Percentiles rank a stretch among this genome's conserved stretches.
Evolutionary conservation across 371 early-diverging fungal genomes (phyloP).

Genomic region (Mortierella sp.): DNA sequence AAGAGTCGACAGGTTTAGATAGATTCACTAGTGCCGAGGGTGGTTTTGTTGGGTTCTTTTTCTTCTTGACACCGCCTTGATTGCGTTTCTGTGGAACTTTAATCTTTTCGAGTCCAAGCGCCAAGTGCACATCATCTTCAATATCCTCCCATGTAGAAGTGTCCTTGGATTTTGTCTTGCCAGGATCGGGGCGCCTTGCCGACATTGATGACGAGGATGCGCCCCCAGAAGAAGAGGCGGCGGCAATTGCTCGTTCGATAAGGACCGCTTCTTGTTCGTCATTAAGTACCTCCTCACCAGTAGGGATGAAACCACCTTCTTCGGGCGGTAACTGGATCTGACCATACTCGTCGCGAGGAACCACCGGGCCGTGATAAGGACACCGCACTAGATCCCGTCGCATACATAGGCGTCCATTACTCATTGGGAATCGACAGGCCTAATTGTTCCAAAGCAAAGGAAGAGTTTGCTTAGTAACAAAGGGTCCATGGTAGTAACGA

Average conservation of each 20-base stretch:
- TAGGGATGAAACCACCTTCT: slow-evolving; percentile 28
- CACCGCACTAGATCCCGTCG: slow-evolving; percentile 79
- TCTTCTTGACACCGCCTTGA: slow-evolving; percentile 38
- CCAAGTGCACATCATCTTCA: slow-evolving; percentile 67
- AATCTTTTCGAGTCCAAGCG: slow-evolving; percentile 61
- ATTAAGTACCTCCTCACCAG: slow-evolving; percentile 26
- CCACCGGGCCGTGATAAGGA: slow-evolving; percentile 80
- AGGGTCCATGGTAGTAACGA: no score
- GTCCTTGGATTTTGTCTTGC: slow-evolving; percentile 18
- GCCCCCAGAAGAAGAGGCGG: slow-evolving; percentile 13
- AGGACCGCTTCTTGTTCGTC: slow-evolving; percentile 32
- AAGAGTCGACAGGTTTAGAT: slow-evolving; percentile 65
- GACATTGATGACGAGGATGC: slow-evolving; percentile 19
- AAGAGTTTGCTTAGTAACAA: background rate
- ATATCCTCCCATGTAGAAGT: slow-evolving; percentile 68
- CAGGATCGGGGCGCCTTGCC: slow-evolving; percentile 8
- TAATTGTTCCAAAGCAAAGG: background rate
- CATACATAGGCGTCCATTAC: slow-evolving; percentile 77
- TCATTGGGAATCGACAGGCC: slow-evolving; percentile 78
- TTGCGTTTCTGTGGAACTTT: slow-evolving; percentile 34
- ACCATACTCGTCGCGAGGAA: slow-evolving; percentile 77
- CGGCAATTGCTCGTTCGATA: slow-evolving; percentile 28
- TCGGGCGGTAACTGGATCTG: slow-evolving; percentile 45
- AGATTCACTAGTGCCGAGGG: slow-evolving; percentile 66
- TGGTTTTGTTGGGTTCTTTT: slow-evolving; percentile 22